Evolutionary conservation across 2,329 filamentous ascomycete genomes (phyloP).

Genomic region (Plenodomus biglobosus): DNA sequence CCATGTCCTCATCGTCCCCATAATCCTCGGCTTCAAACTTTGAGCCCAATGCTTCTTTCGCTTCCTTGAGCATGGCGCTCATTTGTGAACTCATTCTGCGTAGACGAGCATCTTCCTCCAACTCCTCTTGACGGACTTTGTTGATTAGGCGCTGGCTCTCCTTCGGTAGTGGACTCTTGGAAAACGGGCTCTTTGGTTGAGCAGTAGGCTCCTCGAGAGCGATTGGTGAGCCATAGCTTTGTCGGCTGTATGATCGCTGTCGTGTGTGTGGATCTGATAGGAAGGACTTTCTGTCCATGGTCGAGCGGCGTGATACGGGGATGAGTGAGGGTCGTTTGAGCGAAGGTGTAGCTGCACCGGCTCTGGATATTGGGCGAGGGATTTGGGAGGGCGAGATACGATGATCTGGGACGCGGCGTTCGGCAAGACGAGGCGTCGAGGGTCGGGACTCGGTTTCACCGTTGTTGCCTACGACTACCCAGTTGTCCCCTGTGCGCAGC

Average conservation of each 20-base stretch:
- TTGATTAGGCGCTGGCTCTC: constrained; percentile 76
- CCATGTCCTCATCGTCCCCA: constrained; percentile 21
- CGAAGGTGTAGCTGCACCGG: constrained; percentile 18
- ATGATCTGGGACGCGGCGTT: constrained; percentile 32
- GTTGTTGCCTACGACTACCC: constrained; percentile 51
- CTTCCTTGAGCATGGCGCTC: constrained; percentile 84
- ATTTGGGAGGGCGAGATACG: constrained; percentile 38
- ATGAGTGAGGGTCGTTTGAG: constrained; percentile 47
- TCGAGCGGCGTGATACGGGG: constrained; percentile 46
- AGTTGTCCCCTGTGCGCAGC: constrained; percentile 51
- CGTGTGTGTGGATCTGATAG: constrained; percentile 18
- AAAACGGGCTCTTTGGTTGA: constrained; percentile 42
- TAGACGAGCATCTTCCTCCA: constrained; percentile 77
- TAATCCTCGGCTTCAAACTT: constrained; percentile 46
- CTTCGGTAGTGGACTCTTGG: constrained; percentile 50
- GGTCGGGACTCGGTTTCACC: constrained; percentile 59
- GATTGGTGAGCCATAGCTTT: constrained; percentile 37
- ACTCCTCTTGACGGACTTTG: constrained; percentile 71
- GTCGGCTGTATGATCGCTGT: constrained; percentile 31
- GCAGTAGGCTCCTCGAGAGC: constrained; percentile 21
- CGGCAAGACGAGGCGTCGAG: constrained; percentile 42
- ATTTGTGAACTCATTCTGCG: constrained; percentile 77
- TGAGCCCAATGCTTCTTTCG: constrained; percentile 74
- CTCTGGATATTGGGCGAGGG: constrained; percentile 35
- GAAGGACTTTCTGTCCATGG: constrained; percentile 24